These are phyloP conservation scores for Austroboletus festivus DNA, from an alignment of 768 basidiomycete genomes.

Conservation along the genomic window DNA sequence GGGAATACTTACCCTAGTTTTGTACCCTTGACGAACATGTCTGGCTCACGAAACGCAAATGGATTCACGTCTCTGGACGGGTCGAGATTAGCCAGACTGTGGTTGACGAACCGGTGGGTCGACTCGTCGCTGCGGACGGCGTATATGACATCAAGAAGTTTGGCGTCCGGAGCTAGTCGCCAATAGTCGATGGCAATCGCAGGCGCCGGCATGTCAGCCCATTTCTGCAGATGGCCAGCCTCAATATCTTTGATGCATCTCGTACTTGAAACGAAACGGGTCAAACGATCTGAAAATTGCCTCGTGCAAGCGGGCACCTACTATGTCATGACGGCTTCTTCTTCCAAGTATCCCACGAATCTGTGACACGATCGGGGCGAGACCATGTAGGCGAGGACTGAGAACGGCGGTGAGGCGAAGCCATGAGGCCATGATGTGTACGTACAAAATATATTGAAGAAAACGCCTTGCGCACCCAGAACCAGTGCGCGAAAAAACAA, in stretches of 20 bases:
- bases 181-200: slow-evolving; percentile 95
- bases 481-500: slow-evolving; percentile 77
- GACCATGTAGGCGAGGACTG: slow-evolving; percentile 75
- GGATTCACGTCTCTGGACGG: slow-evolving; percentile 80
- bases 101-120: slow-evolving; percentile 94
- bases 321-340: slow-evolving; percentile 95
- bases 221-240: slow-evolving; percentile 74
- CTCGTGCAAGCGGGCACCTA: slow-evolving; percentile 36
- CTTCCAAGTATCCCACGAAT: slow-evolving; percentile 90
- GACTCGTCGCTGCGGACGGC: slow-evolving; percentile 92
- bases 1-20: slow-evolving; percentile 58
- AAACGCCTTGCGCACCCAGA: slow-evolving; percentile 89
- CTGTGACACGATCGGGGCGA: slow-evolving; percentile 80
- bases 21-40: slow-evolving; percentile 79
- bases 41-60: slow-evolving; percentile 84
- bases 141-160: slow-evolving; percentile 83
- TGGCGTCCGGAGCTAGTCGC: slow-evolving; percentile 71
- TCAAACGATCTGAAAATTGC: slow-evolving; percentile 18
- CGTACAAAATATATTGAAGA: slow-evolving; percentile 85
- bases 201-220: slow-evolving; percentile 74
- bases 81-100: slow-evolving; percentile 87
- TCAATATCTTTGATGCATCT: slow-evolving; percentile 82
- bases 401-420: slow-evolving; percentile 13
- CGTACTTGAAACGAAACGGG: slow-evolving; percentile 47
- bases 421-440: slow-evolving; percentile 15